Conservation (phyloP, 2,329 filamentous ascomycete genomes). For the Aspergillus phoenicis region DNA sequence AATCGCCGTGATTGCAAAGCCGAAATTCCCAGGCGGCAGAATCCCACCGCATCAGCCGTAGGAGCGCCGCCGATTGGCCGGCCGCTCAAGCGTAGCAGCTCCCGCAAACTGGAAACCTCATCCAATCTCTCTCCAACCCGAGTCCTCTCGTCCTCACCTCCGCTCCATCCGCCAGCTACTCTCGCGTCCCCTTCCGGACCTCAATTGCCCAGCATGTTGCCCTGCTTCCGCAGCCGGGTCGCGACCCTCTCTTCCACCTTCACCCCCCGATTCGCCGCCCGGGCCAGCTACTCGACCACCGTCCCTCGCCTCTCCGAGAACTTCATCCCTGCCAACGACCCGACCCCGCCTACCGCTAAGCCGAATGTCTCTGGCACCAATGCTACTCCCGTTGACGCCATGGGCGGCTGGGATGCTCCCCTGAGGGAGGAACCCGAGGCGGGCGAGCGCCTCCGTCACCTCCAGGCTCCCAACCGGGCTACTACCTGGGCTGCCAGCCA, state of each 20-base stretch:
- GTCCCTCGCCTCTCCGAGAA: conserved; percentile 45
- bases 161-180: conserved; percentile 20
- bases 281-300: conserved; percentile 48
- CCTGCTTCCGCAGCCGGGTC: conserved; percentile 49
- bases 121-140: conserved; percentile 31
- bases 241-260: conserved; percentile 48
- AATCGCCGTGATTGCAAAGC: conserved; percentile 17
- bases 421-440: conserved; percentile 59
- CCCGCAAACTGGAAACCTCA: conserved; percentile 29
- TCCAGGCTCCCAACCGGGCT: conserved; percentile 84
- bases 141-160: conserved; percentile 21
- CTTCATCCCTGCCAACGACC: conserved; percentile 58
- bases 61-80: conserved; percentile 29
- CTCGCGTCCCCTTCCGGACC: conserved; percentile 11
- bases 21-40: conserved; percentile 25
- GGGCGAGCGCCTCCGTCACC: conserved; percentile 59
- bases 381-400: conserved; percentile 54
- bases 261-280: conserved; percentile 33
- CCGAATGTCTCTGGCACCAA: conserved; percentile 65
- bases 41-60: conserved; percentile 18
- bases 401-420: conserved; percentile 53
- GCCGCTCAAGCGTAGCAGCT: conserved; percentile 22
- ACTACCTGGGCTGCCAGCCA: conserved; percentile 85
- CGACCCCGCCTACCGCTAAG: conserved; percentile 51
- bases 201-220: conserved; percentile 45